Evolutionary conservation across 352 stramenopile species (phyloP).

Genomic region (Pythium monospermum): DNA sequence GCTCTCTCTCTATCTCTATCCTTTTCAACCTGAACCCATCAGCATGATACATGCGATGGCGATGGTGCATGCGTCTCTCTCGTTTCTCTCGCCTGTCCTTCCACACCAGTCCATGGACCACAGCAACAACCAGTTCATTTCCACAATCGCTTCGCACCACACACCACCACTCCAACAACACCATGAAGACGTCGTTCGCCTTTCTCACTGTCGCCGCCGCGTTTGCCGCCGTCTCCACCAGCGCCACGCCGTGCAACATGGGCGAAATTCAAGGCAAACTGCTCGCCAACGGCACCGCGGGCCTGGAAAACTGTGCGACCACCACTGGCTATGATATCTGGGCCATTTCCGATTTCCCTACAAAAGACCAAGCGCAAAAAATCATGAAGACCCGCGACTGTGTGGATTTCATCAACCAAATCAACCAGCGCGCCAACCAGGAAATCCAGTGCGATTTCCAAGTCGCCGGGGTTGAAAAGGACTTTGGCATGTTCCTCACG

Average conservation of each 20-base stretch:
- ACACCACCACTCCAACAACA: neutral
- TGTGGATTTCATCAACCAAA: slow-evolving; percentile 66
- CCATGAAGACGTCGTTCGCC: slow-evolving; percentile 27
- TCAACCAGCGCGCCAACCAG: slow-evolving; percentile 52
- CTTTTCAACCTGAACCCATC: neutral
- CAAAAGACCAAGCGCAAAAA: slow-evolving; percentile 32
- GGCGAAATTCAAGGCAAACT: slow-evolving; percentile 40
- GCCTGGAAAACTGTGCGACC: slow-evolving; percentile 28
- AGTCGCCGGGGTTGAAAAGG: slow-evolving; percentile 32
- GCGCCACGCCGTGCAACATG: slow-evolving; percentile 35
- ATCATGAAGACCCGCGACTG: slow-evolving; percentile 46
- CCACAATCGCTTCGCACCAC: slow-evolving; percentile 2
- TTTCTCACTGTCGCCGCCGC: slow-evolving; percentile 13
- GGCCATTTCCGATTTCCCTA: slow-evolving; percentile 31
- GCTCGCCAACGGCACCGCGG: slow-evolving; percentile 42
- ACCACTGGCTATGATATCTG: slow-evolving; percentile 54
- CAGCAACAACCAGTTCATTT: too few species aligned
- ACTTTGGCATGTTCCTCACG: slow-evolving; percentile 37
- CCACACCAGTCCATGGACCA: too few species aligned
- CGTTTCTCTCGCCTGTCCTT: neutral
- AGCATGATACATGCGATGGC: neutral
- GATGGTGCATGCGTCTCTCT: too few species aligned
- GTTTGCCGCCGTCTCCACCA: slow-evolving; percentile 20
- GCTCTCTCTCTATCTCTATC: neutral
- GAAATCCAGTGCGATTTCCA: slow-evolving; percentile 44